phyloP scores from a whole-genome alignment of 352 stramenopile species.

The Globisporangium spiculum region DNA sequence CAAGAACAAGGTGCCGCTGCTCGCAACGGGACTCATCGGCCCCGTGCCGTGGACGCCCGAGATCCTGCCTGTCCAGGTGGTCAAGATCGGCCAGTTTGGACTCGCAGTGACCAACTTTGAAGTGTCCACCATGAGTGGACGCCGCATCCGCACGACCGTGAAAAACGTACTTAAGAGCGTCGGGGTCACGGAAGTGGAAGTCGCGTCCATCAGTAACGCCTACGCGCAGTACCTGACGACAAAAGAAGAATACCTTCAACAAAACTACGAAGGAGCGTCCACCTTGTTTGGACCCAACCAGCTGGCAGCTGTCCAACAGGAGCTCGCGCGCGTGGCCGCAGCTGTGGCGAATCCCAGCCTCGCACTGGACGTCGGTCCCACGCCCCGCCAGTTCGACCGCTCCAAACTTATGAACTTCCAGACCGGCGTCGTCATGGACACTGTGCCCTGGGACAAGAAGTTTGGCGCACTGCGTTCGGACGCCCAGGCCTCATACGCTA shows the following conservation, averaged over 20 bases:
- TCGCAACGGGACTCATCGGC: conserved; percentile 38
- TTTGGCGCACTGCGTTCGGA: conserved; percentile 31
- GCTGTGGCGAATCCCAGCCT: conserved; percentile 26
- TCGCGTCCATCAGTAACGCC: conserved; percentile 39
- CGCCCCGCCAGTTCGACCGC: conserved; percentile 34
- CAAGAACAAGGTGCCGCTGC: conserved; percentile 34
- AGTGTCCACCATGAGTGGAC: conserved; percentile 58
- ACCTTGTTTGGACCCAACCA: conserved; percentile 73
- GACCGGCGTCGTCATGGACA: conserved; percentile 34
- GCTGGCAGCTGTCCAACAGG: conserved; percentile 50
- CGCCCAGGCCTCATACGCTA: conserved; percentile 20
- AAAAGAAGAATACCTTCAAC: conserved; percentile 50
- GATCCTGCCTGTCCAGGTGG: conserved; percentile 48
- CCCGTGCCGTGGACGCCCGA: conserved; percentile 38
- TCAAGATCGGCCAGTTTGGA: conserved; percentile 50
- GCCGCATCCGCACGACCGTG: conserved; percentile 41
- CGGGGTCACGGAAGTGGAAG: conserved; percentile 27
- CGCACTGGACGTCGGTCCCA: conserved; percentile 29
- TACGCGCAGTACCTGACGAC: conserved; percentile 72
- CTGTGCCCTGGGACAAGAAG: conserved; percentile 13
- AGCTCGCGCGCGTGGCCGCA: conserved; percentile 35
- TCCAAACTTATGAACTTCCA: conserved; percentile 30
- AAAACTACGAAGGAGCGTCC: conserved; percentile 72
- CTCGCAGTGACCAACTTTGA: conserved; percentile 57
- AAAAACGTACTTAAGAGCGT: conserved; percentile 34